Base-by-base conservation (phyloP, 371 early-diverging fungal species). In the Mortierella sp. region DNA sequence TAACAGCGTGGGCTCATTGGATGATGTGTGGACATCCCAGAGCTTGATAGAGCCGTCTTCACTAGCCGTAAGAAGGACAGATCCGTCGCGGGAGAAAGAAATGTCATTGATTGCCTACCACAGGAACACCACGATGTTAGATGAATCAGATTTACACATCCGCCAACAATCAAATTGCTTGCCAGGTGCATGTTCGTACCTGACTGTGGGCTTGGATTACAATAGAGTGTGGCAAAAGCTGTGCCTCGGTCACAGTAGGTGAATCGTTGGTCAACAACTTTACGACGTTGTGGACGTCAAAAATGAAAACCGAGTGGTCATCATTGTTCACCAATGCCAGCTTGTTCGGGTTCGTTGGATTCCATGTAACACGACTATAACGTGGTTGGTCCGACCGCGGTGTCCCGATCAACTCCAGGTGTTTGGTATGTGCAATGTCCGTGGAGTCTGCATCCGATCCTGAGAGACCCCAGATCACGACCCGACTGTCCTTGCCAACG, bases 401-500 rank as follows among this genome's bases (percentile, higher is more conserved):
- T 14, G 58, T 57, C 39, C 65, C 68, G 23, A 56, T 28, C 39
- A 64, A 27, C 59, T 76, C 71, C 66, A 64, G 41, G 41, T 56
- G 73, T 53, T 65, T 69, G 24, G 78, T 62, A 31, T 76, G 71
- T 14, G 57, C 62, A 47, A 76, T 76, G 47, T 76, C 78, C 0
- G 78, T 70, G 27, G 78, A 69, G 28, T 76, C 78, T 10, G 42
- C 47, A 23, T 76, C 63, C n/a, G 80, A 69, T 23, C 69, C 69
- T 7, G 76, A 81, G 19, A 81, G 68, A 31, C 79, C 76, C 81
- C 81, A 81, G 41, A 81, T 70, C 28, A 79, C 76, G 30, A 81
- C 50, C 24, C 57, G 58, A 48, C 81, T 81, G 58, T 79, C 81
- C 54, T 54, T 69, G 19, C 71, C 80, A 18, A 81, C 63, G 30